These are phyloP conservation scores for Beauveria bassiana DNA, from an alignment of 2,329 filamentous ascomycete species.

Conservation along the genomic window DNA sequence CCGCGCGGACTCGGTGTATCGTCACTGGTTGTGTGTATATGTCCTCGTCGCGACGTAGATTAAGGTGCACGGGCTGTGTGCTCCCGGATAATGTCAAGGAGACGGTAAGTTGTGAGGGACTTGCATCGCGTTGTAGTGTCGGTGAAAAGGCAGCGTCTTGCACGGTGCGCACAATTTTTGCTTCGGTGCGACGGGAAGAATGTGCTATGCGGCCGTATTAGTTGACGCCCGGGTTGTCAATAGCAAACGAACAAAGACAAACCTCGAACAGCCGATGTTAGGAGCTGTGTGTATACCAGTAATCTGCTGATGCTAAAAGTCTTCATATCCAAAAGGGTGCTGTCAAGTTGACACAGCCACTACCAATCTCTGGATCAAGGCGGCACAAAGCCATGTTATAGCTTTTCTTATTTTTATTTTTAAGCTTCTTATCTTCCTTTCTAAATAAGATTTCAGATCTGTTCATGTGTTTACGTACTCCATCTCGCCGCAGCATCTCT, in stretches of 20 bases:
- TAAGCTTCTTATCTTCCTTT: background rate
- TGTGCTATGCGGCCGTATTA: background rate
- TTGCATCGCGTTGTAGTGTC: background rate
- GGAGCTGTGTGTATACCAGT: slow-evolving; percentile 5
- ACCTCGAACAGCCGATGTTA: background rate
- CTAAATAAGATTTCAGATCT: no score
- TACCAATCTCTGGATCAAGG: background rate
- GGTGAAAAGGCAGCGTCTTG: slow-evolving; percentile 3
- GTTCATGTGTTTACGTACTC: background rate
- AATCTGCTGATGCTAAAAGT: background rate
- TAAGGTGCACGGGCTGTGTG: background rate
- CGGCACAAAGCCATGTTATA: background rate
- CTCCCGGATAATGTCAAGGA: background rate
- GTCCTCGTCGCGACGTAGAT: slow-evolving; percentile 11
- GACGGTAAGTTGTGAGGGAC: background rate
- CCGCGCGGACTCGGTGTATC: slow-evolving; percentile 4
- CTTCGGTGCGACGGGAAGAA: background rate
- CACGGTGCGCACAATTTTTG: background rate
- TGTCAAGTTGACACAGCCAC: background rate
- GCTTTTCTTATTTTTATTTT: background rate
- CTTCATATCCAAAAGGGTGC: background rate
- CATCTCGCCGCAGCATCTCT: slow-evolving; percentile 1
- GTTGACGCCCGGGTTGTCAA: background rate
- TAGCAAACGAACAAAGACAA: background rate
- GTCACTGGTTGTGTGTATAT: slow-evolving; percentile 11